These are phyloP conservation scores for Backusella tuberculispora DNA, from an alignment of 192 early-diverging fungal genomes.

Conservation along the genomic window DNA sequence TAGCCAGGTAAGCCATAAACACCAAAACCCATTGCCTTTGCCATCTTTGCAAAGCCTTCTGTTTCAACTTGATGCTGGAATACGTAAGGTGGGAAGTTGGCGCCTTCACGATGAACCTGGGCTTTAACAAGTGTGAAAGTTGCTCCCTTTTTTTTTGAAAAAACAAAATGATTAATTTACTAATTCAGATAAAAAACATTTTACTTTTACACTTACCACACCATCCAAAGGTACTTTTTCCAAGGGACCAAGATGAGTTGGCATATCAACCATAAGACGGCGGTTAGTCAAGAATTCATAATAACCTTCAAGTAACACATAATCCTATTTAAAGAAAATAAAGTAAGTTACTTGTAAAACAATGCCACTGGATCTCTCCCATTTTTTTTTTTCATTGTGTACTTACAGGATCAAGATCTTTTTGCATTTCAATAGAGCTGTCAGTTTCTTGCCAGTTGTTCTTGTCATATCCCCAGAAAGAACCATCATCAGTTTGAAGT, in stretches of 20 bases:
- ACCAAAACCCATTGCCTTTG: conserved; percentile 60
- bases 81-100: conserved; percentile 57
- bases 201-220: conserved; percentile 39
- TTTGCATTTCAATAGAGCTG: conserved; percentile 47
- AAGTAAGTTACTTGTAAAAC: neutral
- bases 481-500: conserved; percentile 26
- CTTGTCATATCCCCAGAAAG: conserved; percentile 55
- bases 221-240: conserved; percentile 60
- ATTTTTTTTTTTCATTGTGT: neutral
- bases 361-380: neutral
- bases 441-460: conserved; percentile 62
- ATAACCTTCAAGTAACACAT: conserved; percentile 41
- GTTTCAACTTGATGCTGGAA: conserved; percentile 66
- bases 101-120: conserved; percentile 59
- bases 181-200: neutral
- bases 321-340: conserved; percentile 26
- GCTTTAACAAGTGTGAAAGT: conserved; percentile 63
- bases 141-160: conserved; percentile 42
- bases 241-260: conserved; percentile 30
- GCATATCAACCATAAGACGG: conserved; percentile 41
- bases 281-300: conserved; percentile 41
- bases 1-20: conserved; percentile 61
- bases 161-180: neutral
- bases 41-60: conserved; percentile 68
- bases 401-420: conserved; percentile 27